Evolutionary conservation across 2,329 filamentous ascomycete species (phyloP).

Genomic region (Penicillium sp.): DNA sequence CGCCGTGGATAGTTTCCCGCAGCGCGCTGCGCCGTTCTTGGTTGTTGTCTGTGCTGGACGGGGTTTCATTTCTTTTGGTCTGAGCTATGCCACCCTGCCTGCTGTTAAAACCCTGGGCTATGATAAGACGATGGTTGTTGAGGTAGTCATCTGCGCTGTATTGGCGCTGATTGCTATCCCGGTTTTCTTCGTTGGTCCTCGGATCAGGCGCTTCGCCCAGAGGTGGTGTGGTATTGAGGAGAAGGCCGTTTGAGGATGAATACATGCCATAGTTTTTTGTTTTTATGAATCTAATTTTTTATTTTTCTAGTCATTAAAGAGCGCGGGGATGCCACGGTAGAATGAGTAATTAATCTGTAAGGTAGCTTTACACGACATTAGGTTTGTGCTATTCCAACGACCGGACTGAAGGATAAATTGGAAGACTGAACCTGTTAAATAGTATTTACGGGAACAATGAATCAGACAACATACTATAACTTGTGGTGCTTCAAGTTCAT

Average conservation of each 20-base stretch:
- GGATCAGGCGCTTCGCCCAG: not conserved
- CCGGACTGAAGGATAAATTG: too few species aligned
- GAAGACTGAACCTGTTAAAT: too few species aligned
- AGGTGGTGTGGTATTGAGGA: not conserved
- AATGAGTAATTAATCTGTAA: too few species aligned
- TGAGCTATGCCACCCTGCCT: conserved; percentile 14
- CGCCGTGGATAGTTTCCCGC: conserved; percentile 16
- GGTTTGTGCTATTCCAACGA: too few species aligned
- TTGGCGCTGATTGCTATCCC: not conserved
- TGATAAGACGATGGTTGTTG: conserved; percentile 9
- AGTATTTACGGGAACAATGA: too few species aligned
- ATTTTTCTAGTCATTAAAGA: not conserved
- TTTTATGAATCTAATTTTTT: not conserved
- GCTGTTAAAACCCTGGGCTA: conserved; percentile 11
- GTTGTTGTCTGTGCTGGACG: conserved; percentile 17
- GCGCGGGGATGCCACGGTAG: not conserved
- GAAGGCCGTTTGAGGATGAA: not conserved
- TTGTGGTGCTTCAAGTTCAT: not conserved
- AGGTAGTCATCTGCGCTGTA: conserved; percentile 2
- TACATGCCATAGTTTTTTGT: conserved; percentile 2
- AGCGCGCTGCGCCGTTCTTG: conserved; percentile 13
- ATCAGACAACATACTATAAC: too few species aligned
- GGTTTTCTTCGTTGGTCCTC: conserved; percentile 1
- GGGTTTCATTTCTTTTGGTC: conserved; percentile 9
- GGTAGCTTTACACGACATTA: not conserved